A percentile compares a stretch with the other conserved stretches of the same genome.
These are phyloP conservation scores for Liriodendron chinense DNA, from an alignment of 164 flowering plant genomes.

Conservation along the genomic window DNA sequence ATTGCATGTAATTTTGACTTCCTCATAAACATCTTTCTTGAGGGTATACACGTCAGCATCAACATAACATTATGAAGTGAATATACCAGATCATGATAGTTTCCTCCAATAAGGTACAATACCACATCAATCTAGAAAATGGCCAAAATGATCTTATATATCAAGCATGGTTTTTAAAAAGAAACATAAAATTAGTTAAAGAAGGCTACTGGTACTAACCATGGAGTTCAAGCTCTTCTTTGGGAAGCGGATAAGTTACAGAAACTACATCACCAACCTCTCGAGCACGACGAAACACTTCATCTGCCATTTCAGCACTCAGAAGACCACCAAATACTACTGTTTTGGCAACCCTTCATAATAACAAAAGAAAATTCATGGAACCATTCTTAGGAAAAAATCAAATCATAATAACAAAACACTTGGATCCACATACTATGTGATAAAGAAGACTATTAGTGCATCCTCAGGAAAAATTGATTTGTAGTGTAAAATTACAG, in stretches of 20 bases:
- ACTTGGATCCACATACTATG: too few species aligned
- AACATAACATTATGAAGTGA: neutral
- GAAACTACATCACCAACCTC: conserved; percentile 66
- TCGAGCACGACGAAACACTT: conserved; percentile 52
- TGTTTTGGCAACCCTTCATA: conserved; percentile 80
- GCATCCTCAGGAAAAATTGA: too few species aligned
- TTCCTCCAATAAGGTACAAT: neutral
- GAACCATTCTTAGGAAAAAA: neutral
- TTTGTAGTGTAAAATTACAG: too few species aligned
- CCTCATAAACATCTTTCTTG: too few species aligned
- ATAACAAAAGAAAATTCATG: conserved; percentile 5
- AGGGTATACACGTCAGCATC: too few species aligned
- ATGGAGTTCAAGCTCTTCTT: conserved; percentile 59
- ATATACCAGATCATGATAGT: neutral
- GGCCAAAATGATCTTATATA: neutral
- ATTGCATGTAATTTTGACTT: too few species aligned
- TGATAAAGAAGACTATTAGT: too few species aligned
- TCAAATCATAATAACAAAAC: neutral
- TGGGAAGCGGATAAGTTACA: conserved; percentile 76
- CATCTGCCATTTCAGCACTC: conserved; percentile 71
- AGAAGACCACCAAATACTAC: conserved; percentile 81
- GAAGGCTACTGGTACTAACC: conserved; percentile 53
- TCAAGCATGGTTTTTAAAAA: neutral
- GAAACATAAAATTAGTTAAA: conserved; percentile 3
- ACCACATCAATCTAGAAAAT: neutral